phyloP scores from a whole-genome alignment of 345 rosid species.

The Lepidium didymum region DNA sequence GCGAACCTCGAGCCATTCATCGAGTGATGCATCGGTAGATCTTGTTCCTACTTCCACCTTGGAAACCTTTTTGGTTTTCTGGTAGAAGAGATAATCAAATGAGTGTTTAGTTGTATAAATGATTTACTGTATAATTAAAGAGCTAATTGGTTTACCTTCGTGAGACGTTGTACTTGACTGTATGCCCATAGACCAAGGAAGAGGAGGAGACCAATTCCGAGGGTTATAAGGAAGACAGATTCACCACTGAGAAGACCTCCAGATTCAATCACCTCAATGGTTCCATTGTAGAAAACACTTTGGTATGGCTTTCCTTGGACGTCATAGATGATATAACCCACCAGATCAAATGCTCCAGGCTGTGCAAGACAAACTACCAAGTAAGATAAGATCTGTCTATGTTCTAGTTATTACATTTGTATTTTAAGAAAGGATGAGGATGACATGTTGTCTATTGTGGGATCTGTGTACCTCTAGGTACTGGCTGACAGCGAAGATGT shows the following conservation, averaged over 20 bases:
- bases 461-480: conserved; percentile 63
- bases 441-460: neutral
- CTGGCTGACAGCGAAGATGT: conserved; percentile 82
- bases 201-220: conserved; percentile 78
- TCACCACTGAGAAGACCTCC: conserved; percentile 82
- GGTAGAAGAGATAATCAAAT: neutral
- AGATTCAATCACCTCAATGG: conserved; percentile 85
- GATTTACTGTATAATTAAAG: neutral
- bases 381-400: neutral
- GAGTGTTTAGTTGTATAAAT: neutral
- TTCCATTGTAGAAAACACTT: conserved; percentile 78
- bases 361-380: conserved; percentile 14
- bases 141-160: conserved; percentile 52
- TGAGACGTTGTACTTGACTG: conserved; percentile 72
- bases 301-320: conserved; percentile 71
- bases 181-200: conserved; percentile 77
- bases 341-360: conserved; percentile 97
- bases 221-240: conserved; percentile 82
- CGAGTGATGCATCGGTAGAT: conserved; percentile 61
- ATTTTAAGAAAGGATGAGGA: neutral
- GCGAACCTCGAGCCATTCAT: conserved; percentile 92
- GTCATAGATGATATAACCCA: conserved; percentile 74
- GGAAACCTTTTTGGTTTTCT: conserved; percentile 87
- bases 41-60: conserved; percentile 94
- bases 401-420: neutral